Evolutionary conservation across 2,329 filamentous ascomycete species (phyloP), one percentile per base, ranked within the genome.

Genomic region (Dothidotthia symphoricarpi): DNA sequence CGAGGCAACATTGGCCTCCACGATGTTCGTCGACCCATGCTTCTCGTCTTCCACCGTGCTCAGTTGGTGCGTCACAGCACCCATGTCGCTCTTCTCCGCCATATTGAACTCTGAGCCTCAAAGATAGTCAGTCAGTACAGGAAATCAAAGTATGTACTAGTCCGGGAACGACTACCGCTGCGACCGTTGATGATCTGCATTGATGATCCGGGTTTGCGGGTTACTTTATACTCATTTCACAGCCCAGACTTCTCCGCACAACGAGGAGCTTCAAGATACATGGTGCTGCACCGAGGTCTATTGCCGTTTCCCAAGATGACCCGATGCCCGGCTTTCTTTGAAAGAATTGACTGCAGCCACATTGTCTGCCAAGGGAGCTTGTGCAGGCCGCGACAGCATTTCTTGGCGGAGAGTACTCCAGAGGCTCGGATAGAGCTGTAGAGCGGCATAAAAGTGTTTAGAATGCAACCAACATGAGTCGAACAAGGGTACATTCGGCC

Each of bases 1-100:
- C 1, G 59, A 61, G 22, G 56, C 60, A 16, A 61, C 57, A 43
- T 50, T 51, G 16, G 51, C 47, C 46, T 62, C 57, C 25, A 54
- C 53, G 30, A 62, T 46, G 34, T 52, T 39, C 7, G 31, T 44
- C 10, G 43, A 41, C 40, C 55, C 56, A 28, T 47, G 32, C 31
- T 53, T 22, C 31, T 52, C 51, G 31, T 60, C 53, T 24, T 61
- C 53, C 16, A 47, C 36, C 17, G 29, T 31, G 32, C 53, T 61
- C 31, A 53, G 9, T n/a, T 53, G 56, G 22, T 58, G 55, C 19
- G 51, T 58, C 9, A 53, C 42, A 35, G 49, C 34, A 31, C 51
- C 47, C 40, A 53, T 45, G 16, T 44, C 39, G 6, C 55, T 48
- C 12, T 50, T 51, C 24, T 56, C 54, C 16, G 46, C 40, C 52